phyloP scores from a whole-genome alignment of 2,329 filamentous ascomycete genomes.

The Pseudophaeomoniella oleicola region DNA sequence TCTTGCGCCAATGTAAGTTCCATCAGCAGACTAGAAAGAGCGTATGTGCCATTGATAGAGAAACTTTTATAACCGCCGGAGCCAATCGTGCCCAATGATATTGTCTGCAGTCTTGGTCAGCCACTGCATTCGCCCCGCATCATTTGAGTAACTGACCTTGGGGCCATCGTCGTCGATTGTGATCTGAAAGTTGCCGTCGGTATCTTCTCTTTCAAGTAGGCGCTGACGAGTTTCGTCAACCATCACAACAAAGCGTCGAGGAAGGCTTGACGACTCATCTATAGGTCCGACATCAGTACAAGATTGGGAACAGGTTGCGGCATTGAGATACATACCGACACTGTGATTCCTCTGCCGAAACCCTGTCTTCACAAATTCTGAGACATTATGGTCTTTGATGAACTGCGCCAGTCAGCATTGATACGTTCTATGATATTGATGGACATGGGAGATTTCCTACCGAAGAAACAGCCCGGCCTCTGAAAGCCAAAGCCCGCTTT shows the following conservation, averaged over 20 bases:
- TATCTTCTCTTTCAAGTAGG: constrained; percentile 75
- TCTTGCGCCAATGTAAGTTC: constrained; percentile 87
- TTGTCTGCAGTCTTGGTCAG: constrained; percentile 38
- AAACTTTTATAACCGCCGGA: constrained; percentile 79
- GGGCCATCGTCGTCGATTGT: constrained; percentile 92
- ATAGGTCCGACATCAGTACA: constrained; percentile 10
- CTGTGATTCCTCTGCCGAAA: constrained; percentile 22
- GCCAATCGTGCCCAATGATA: constrained; percentile 69
- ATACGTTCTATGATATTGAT: background rate
- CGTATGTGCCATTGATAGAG: constrained; percentile 90
- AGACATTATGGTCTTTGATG: constrained; percentile 11
- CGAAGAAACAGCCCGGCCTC: constrained; percentile 39
- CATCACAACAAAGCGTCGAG: constrained; percentile 72
- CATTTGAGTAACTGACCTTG: constrained; percentile 44
- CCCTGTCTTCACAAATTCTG: constrained; percentile 2
- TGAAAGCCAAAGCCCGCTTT: constrained; percentile 28
- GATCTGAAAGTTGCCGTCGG: constrained; percentile 89
- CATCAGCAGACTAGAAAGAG: constrained; percentile 90
- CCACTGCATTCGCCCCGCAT: too few species aligned
- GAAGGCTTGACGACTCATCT: constrained; percentile 60
- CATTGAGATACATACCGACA: constrained; percentile 31
- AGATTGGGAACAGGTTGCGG: background rate
- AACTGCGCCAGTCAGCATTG: constrained; percentile 5
- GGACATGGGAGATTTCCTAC: constrained; percentile 22
- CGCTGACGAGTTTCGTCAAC: constrained; percentile 71